Conservation (phyloP, 352 stramenopile genomes). For the Pythium coloratum region DNA sequence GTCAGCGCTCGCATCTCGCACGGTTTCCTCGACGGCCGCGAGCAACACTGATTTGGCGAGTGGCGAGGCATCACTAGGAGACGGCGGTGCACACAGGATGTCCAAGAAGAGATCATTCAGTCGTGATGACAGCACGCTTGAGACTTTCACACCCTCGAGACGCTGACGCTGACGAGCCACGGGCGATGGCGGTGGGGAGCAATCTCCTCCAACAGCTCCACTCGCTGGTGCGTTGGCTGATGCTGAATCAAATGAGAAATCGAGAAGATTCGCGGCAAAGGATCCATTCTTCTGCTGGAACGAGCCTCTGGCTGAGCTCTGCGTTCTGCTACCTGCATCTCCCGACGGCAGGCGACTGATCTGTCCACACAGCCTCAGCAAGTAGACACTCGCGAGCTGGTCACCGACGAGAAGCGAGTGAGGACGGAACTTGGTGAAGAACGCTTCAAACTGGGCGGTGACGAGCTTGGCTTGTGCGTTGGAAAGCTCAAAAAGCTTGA, state of each 20-base stretch:
- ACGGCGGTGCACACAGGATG: slow-evolving; percentile 32
- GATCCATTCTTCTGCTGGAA: slow-evolving; percentile 18
- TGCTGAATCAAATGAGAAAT: slow-evolving; percentile 49
- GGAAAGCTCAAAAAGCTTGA: slow-evolving; percentile 49
- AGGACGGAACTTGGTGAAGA: slow-evolving; percentile 48
- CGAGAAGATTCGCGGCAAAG: slow-evolving; percentile 36
- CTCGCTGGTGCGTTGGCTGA: background rate
- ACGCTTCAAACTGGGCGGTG: slow-evolving; percentile 48
- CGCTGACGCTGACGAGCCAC: slow-evolving; percentile 32
- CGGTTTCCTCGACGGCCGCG: slow-evolving; percentile 55
- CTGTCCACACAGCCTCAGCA: slow-evolving; percentile 59
- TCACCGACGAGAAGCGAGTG: slow-evolving; percentile 54
- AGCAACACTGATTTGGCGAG: slow-evolving; percentile 42
- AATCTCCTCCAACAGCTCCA: background rate
- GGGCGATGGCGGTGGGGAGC: slow-evolving; percentile 37
- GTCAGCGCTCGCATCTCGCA: slow-evolving; percentile 39
- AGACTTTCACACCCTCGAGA: slow-evolving; percentile 48
- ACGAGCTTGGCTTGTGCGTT: slow-evolving; percentile 40
- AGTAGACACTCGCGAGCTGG: slow-evolving; percentile 60
- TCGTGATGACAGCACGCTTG: slow-evolving; percentile 37
- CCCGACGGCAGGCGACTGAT: slow-evolving; percentile 46
- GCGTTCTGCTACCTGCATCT: background rate
- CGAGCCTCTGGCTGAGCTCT: background rate
- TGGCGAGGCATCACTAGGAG: slow-evolving; percentile 19
- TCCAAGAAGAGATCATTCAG: slow-evolving; percentile 63